Base-by-base conservation (phyloP, 768 basidiomycete species). In the Termitomyces sp. region DNA sequence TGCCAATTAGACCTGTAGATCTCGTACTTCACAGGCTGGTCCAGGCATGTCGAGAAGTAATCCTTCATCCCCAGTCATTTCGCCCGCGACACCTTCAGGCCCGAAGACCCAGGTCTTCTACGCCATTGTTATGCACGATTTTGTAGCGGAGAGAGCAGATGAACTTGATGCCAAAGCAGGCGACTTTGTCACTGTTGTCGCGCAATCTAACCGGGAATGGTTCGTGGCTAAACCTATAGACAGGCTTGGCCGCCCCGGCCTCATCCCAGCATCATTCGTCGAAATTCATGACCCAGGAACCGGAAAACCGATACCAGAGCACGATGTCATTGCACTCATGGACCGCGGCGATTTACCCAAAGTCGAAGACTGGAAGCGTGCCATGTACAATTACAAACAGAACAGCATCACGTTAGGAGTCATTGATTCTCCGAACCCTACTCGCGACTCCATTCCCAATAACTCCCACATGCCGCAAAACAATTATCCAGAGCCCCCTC, bases 121-220 rank as follows among this genome's bases (percentile, higher is more conserved):
- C 71, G 97, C 96, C 24, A 84, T 96, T 66, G 97, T 99, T 32
- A 84, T 94, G 63, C 96, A 98, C 70, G 96, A 98, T 69, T 99
- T 99, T 67, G 73, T 79, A 13, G 96, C 97, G n/a, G 97, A 99
- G 74, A 85, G 97, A 49, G 84, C 92, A 4, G 97, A 99, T 71
- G 97, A 99, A 70, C 86, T 99, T 50, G 96, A 96, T 63, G 96
- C 96, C 1, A 94, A 91, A 69, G 85, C 89, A 0, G 96, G 96
- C 39, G 97, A 99, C 69, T 83, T 92, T 8, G 92, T 99, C 71
- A 91, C 96, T 18, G 94, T 99, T 62, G 97, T 98, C 59, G 97
- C 97, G 0, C 97, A 98, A 74, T 98, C 96, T n/a, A 99, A 98
- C 71, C 93, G 94, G 65, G 97, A 99, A 74, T 99, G 97, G 97